These are phyloP conservation scores for Peniophora sp. DNA, from an alignment of 1,284 basidiomycete genomes.

Conservation along the genomic window DNA sequence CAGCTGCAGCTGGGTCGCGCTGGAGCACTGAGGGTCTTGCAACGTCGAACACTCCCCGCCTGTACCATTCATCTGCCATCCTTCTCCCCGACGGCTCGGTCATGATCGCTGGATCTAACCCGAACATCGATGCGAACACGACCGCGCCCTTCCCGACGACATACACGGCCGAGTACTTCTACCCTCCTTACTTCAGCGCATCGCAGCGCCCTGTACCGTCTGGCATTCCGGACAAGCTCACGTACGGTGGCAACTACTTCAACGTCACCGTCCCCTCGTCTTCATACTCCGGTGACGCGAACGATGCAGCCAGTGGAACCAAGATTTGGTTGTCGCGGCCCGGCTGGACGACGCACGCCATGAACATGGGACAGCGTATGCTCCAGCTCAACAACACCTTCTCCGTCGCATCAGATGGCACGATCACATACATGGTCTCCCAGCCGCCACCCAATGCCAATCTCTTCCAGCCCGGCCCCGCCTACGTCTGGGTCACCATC, in stretches of 20 bases:
- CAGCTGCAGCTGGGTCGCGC: constrained; percentile 49
- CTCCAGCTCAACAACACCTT: constrained; percentile 75
- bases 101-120: constrained; percentile 86
- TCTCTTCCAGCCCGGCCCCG: constrained; percentile 84
- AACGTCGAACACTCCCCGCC: constrained; percentile 56
- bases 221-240: constrained; percentile 65
- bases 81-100: constrained; percentile 84
- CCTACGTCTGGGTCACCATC: constrained; percentile 72
- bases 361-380: constrained; percentile 86
- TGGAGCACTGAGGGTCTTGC: constrained; percentile 65
- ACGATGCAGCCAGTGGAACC: constrained; percentile 66
- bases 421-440: constrained; percentile 66
- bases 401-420: constrained; percentile 71
- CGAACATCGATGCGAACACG: constrained; percentile 78
- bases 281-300: constrained; percentile 57
- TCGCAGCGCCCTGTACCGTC: constrained; percentile 62
- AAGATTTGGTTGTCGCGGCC: constrained; percentile 77
- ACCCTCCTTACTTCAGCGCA: constrained; percentile 76
- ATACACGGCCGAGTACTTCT: constrained; percentile 84
- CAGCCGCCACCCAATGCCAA: constrained; percentile 78
- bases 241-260: constrained; percentile 84
- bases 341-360: constrained; percentile 90
- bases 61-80: constrained; percentile 85
- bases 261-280: constrained; percentile 50
- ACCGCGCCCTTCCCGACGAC: constrained; percentile 72